Evolutionary conservation across 225 moss, liverwort and hornwort species (phyloP), one percentile per base, ranked within the genome.

Genomic region (Physcomitrium patens): DNA sequence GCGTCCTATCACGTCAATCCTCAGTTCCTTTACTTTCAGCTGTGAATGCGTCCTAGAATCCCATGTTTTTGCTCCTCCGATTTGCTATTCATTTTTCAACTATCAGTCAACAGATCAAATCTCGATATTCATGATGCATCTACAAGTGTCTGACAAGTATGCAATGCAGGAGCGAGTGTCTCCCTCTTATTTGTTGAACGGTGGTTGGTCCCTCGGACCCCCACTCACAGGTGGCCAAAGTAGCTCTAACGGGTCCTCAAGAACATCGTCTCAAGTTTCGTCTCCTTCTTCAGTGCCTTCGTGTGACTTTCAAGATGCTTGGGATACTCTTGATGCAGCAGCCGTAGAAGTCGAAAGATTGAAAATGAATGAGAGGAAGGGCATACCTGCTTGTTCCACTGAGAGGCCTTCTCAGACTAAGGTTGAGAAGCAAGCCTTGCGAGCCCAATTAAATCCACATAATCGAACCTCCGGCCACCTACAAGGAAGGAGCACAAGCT

Each of bases 221-320:
- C 78, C 74, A 17, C 86, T 64, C 6, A 84, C 90, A n/a, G 78
- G 85, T 4, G 75, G 78, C 27, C 75, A 65, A 47, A 78, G 83
- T 12, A 93, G 93, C 26, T 93, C 93, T 0, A 91, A 90, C 68
- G 85, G 85, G 3, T 96, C 96, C 0, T 96, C 96, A 0, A 72
- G 77, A 53, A 82, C 82, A 27, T 83, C 78, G 17, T 83, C 83
- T 1, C 76, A 81, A 60, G 85, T 90, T 0, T 93, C 92, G 3
- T 90, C 92, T 55, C 92, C 92, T 0, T 85, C 90, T 0, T 85
- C 90, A 7, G 89, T 90, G 10, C 90, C 90, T 9, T 85, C 84
- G 1, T 72, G 78, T 22, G 69, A 71, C 14, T 83, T 84, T 14
- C 82, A 66, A n/a, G 82, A 87, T 69, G 89, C 90, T 3, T 90